Percentiles rank a stretch among this genome's conserved stretches.
These are phyloP conservation scores for Trypanosoma rangeli DNA, from an alignment of 208 protist genomes.

Conservation along the genomic window DNA sequence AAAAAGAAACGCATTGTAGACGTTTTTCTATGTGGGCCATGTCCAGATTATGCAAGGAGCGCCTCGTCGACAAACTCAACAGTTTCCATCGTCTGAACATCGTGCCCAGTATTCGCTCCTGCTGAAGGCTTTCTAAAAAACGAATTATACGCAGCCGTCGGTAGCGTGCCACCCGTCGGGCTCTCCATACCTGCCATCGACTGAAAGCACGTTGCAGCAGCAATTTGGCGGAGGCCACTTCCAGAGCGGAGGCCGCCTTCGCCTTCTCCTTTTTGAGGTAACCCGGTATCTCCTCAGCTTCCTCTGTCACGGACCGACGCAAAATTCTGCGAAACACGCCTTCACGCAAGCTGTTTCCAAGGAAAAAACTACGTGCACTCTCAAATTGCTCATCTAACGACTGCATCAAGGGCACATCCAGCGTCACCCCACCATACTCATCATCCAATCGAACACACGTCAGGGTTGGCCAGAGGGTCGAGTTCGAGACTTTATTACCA, in stretches of 20 bases:
- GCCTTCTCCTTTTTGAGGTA: constrained; percentile 11
- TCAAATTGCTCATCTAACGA: constrained; percentile 14
- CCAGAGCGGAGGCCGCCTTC: neutral
- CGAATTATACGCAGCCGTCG: constrained; percentile 12
- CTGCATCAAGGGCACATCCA: neutral
- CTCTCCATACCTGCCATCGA: constrained; percentile 9
- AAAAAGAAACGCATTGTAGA: neutral
- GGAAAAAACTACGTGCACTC: neutral
- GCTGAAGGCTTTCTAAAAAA: constrained; percentile 11
- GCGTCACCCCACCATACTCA: neutral
- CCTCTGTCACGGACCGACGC: neutral
- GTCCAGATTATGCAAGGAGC: neutral
- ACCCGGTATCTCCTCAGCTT: constrained; percentile 10
- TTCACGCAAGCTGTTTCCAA: neutral
- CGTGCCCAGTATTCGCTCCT: neutral
- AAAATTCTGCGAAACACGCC: constrained; percentile 17
- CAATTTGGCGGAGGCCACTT: neutral
- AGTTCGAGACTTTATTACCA: neutral
- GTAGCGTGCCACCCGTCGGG: constrained; percentile 2
- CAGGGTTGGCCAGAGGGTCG: neutral
- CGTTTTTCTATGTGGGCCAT: constrained; percentile 1
- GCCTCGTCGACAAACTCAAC: neutral
- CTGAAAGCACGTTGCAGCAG: neutral
- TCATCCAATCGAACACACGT: constrained; percentile 14
- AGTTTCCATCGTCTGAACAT: constrained; percentile 8